Evolutionary conservation across 331 rosid species (phyloP), one percentile per base, ranked within the genome.

Genomic region (Acacia concinna): DNA sequence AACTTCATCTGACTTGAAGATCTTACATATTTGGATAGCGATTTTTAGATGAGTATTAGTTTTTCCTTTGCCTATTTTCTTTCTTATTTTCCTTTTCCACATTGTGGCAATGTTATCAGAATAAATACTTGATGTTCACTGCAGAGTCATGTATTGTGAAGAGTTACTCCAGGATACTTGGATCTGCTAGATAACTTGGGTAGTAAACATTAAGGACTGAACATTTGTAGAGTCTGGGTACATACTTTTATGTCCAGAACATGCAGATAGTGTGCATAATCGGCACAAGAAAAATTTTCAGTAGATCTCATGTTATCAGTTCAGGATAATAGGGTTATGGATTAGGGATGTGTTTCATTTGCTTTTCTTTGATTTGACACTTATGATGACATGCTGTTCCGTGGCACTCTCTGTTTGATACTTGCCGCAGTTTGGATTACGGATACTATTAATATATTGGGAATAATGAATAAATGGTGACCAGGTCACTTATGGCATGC

Each of bases 351-450:
- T 31, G 62, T 54, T 38, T 73, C 23, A 23, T 73, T 13, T 14
- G 9, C 68, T 74, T 74, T 38, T 57, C 17, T 17, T 21, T 57
- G 70, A 74, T 74, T n/a, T 74, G 57, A 74, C 15, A 38, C 8
- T 37, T 74, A 27, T 17, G 68, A 37, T 67, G 30, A n/a, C 31
- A 11, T 60, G 57, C 59, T 31, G 51, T 41, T 41, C 51, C 13
- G 40, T 63, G 14, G 14, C 69, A 34, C 69, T 34, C 8, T 6
- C 0, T 62, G 32, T 14, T 59, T 59, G 35, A 27, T 59, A 5
- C 66, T 59, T 27, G 66, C 66, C 28, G 66, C 35, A 59, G 66
- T 27, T 13, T 28, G 20, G 66, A 59, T 12, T 59, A 59, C 13
- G 35, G 35, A 30, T 30, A 30, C 10, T 62, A 30, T 30, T 28